Evolutionary conservation across 164 flowering plant species (phyloP), one percentile per base, ranked within the genome.

Genomic region (Tinospora cordifolia): DNA sequence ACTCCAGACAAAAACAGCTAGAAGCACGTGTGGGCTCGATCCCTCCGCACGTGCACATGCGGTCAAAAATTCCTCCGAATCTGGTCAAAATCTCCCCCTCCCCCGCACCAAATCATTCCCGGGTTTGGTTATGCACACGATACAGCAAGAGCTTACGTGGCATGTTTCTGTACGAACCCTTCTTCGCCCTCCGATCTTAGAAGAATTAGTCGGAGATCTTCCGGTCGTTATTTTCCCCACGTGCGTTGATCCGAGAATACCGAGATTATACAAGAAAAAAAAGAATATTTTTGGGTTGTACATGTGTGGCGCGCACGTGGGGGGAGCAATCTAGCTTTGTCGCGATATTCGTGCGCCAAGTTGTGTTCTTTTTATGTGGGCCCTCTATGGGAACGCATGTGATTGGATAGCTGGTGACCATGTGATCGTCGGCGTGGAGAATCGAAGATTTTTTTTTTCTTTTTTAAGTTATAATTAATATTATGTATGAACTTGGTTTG

Each of bases 41-140:
- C n/a, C 30, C 24, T 4, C 63, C n/a, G 26, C 76, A 36, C 68
- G 71, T 74, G 71, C 76, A 74, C 76, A 63, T 67, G 67, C 38
- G 47, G 71, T 67, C 71, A 73, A 73, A 67, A 11, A 15, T 63
- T 68, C 14, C 15, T 27, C 65, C 30, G 3, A 62, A 73, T 73
- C 75, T 68, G 39, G 75, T 73, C 75, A 72, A 72, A 27, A 60
- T 62, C 60, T 24, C 27, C 34, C n/a, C 39, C 44, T 39, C 27
- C 27, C 34, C n/a, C 39, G 12, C 63, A 64, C 49, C 36, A 72
- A 72, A 72, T 72, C 75, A 72, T 72, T 58, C 63, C 70, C 4
- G 36, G 25, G 30, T 51, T 64, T 66, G 6, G 22, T 63, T 40
- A 59, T 62, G 30, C 30, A 24, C 21, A 62, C 15, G 6, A n/a